Percentiles rank a stretch among this genome's conserved stretches.
These are phyloP conservation scores for Quercus aquifolioides DNA, from an alignment of 306 rosid genomes.

Conservation along the genomic window DNA sequence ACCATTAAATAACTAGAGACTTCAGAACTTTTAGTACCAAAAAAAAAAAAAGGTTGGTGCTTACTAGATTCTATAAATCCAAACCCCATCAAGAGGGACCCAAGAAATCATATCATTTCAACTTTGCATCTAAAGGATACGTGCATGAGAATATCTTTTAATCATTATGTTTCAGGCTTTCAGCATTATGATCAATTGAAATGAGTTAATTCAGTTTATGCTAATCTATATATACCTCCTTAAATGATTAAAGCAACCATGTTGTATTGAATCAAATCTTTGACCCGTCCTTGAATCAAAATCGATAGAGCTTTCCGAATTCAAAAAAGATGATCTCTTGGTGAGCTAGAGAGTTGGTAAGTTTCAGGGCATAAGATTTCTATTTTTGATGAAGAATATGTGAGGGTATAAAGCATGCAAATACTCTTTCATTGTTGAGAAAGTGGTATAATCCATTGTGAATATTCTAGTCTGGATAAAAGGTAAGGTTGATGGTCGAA, in stretches of 20 bases:
- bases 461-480: constrained; percentile 26
- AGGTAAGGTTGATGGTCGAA: background rate
- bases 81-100: constrained; percentile 22
- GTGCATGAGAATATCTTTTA: constrained; percentile 1
- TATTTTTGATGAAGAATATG: constrained; percentile 4
- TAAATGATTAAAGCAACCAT: background rate
- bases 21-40: background rate
- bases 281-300: constrained; percentile 21
- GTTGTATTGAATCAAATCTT: background rate
- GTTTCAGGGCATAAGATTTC: constrained; percentile 6
- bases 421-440: background rate
- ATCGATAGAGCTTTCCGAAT: constrained; percentile 19
- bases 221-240: background rate
- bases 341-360: background rate
- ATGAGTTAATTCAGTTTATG: background rate
- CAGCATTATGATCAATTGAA: background rate
- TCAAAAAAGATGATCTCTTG: background rate
- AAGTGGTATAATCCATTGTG: constrained; percentile 22
- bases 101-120: constrained; percentile 22
- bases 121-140: constrained; percentile 16
- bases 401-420: constrained; percentile 4
- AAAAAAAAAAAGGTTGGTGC: background rate
- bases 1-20: background rate
- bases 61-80: constrained; percentile 27
- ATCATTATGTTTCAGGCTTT: background rate